Evolutionary conservation across 306 rosid species (phyloP), one percentile per base, ranked within the genome.

Genomic region (Acacia melanoxylon): DNA sequence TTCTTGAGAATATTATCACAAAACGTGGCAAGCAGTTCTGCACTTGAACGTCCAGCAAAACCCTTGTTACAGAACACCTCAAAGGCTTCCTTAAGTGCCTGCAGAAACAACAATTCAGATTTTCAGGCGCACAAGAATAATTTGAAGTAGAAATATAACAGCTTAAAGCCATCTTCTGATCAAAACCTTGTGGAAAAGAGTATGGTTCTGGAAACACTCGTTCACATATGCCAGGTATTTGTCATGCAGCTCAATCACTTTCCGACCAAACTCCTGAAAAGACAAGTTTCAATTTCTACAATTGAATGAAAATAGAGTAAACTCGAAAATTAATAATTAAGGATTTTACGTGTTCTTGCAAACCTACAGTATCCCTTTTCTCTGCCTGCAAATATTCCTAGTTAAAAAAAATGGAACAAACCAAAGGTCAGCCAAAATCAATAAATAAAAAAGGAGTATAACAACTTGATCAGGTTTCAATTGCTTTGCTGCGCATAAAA

Each of bases 81-180:
- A 90, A 94, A 94, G 76, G 98, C 97, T 85, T 90, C 97, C 83
- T 91, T 94, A 61, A 94, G 88, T 24, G 98, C 97, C 98, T 94
- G 76, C 45, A 74, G 11, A 68, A 71, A 29, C 58, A 77, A 44
- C 68, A 77, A 54, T 31, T 85, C 46, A 19, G 37, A 62, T 12
- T 62, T 62, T 27, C 37, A 85, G 85, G 79, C 25, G 12, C 22
- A 54, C 6, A 44, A 27, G 14, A 80, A 68, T 24, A 59, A 31
- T 75, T 56, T 72, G 13, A 25, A 78, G 46, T 37, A 78, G 16
- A 45, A 78, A 63, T 31, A 78, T 31, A 62, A 40, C 44, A 70
- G 27, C 61, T 67, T 65, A 44, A 48, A 72, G 56, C 71, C 72
- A 72, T 67, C 62, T 22, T 58, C 40, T 81, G 49, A 86, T 84